A percentile compares a stretch with the other conserved stretches of the same genome.
Evolutionary conservation across 805 yeast genomes (phyloP).

Genomic region (Lipomyces mesembrius): DNA sequence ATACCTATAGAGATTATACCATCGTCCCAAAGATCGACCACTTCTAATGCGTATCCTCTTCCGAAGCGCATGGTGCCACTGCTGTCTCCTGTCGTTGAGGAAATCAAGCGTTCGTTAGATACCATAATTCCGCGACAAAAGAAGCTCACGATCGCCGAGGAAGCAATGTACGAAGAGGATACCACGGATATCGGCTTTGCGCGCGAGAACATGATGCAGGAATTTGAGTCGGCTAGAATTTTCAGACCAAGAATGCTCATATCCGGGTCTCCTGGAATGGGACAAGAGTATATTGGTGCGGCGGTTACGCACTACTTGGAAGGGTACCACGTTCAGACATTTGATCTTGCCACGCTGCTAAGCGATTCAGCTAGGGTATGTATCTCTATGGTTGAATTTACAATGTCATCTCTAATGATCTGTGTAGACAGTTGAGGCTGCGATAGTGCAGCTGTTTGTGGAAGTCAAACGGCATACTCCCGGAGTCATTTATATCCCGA

Average conservation of each 20-base stretch:
- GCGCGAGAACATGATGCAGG: conserved; percentile 62
- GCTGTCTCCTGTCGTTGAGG: conserved; percentile 56
- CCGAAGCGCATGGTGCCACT: conserved; percentile 75
- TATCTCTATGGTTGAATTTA: neutral
- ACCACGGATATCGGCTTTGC: conserved; percentile 69
- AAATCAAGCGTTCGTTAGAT: conserved; percentile 56
- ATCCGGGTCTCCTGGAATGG: conserved; percentile 76
- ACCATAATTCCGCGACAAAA: conserved; percentile 63
- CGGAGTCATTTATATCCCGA: conserved; percentile 80
- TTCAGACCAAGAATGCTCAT: conserved; percentile 82
- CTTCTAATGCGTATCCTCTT: conserved; percentile 73
- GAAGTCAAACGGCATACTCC: conserved; percentile 93
- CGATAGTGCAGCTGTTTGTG: conserved; percentile 77
- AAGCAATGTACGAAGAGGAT: conserved; percentile 64
- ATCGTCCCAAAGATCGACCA: conserved; percentile 84
- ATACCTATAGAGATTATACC: conserved; percentile 66
- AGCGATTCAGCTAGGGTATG: conserved; percentile 68
- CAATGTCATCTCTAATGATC: neutral
- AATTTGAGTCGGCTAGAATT: conserved; percentile 61
- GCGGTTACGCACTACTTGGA: conserved; percentile 83
- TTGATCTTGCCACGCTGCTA: conserved; percentile 77
- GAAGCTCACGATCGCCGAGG: conserved; percentile 64
- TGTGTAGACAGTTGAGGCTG: conserved; percentile 69
- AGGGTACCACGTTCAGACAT: conserved; percentile 84
- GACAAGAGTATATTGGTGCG: conserved; percentile 82